Evolutionary conservation across 108 stramenopile species (phyloP).

Genomic region (Pseudonitzschia multiseries): DNA sequence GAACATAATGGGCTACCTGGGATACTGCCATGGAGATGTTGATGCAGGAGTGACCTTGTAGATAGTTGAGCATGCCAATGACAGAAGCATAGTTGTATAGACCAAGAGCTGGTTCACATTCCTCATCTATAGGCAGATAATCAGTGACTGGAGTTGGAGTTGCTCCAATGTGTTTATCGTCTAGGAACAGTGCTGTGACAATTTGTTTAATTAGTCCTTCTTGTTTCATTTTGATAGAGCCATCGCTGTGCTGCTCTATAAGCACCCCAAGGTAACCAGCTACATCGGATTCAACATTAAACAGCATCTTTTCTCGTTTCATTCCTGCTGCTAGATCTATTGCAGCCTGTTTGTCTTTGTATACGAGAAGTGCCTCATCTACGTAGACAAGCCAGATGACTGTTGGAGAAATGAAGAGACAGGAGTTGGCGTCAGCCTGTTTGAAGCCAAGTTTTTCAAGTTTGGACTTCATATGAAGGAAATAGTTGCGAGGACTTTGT

Average conservation of each 20-base stretch:
- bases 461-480: slow-evolving; percentile 6
- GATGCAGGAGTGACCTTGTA: slow-evolving; percentile 37
- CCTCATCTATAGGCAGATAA: too few relatives aligned
- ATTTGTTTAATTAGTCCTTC: too few relatives aligned
- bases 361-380: slow-evolving; percentile 22
- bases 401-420: slow-evolving; percentile 44
- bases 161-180: too few relatives aligned
- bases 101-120: not conserved
- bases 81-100: slow-evolving; percentile 28
- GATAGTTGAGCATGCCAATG: slow-evolving; percentile 54
- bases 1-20: slow-evolving; percentile 31
- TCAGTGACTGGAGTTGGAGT: not conserved
- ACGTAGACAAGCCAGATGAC: slow-evolving; percentile 52
- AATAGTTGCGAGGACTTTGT: slow-evolving; percentile 31
- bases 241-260: too few relatives aligned
- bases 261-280: too few relatives aligned
- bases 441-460: slow-evolving; percentile 18
- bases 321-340: too few relatives aligned
- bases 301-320: too few relatives aligned
- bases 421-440: slow-evolving; percentile 33
- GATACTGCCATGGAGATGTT: slow-evolving; percentile 43
- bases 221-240: too few relatives aligned
- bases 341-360: not conserved
- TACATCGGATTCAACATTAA: too few relatives aligned
- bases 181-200: too few relatives aligned